Evolutionary conservation across 2,329 filamentous ascomycete genomes (phyloP), one percentile per base, ranked within the genome.

Genomic region (Chaetothyriales sp.): DNA sequence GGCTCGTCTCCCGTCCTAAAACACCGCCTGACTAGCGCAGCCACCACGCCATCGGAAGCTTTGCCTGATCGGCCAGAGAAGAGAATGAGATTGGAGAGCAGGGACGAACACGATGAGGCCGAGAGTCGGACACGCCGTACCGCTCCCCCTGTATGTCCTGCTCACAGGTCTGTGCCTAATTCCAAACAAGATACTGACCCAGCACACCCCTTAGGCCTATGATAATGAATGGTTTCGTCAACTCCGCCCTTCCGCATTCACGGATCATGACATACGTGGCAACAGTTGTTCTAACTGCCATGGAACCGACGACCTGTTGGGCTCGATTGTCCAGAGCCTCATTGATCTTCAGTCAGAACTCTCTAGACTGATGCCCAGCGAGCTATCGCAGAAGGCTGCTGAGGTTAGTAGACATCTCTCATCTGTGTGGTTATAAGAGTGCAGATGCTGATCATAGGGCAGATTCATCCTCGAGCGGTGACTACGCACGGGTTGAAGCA

Each of bases 401-500:
- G 49, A 55, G 49, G 55, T 57, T 49, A 54, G 52, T 46, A 18
- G 28, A 43, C n/a, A n/a, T 28, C 32, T 48, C n/a, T 10, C 43
- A 19, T 12, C 43, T 49, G 49, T 43, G 19, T 43, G 47, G 28
- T 28, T 44, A 26, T 36, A n/a, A n/a, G 43, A 49, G 19, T 50
- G 49, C 39, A 32, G 18, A 47, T 50, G 49, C 53, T 57, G 49
- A 57, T 50, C n/a, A 42, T 47, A 50, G 18, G 48, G 53, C 53
- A 51, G 45, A 32, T 49, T 49, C 43, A 49, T 46, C 43, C 9
- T 26, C 26, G 32, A 45, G 54, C 56, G 46, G 48, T 55, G 46
- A 56, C 50, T 50, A 58, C 51, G 51, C 54, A 57, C 36, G 56
- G 55, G 46, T 50, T 57, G 43, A 57, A 52, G 46, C 45, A 57